phyloP scores from a whole-genome alignment of 139 green algal species.

The Chlamydomonas applanata region DNA sequence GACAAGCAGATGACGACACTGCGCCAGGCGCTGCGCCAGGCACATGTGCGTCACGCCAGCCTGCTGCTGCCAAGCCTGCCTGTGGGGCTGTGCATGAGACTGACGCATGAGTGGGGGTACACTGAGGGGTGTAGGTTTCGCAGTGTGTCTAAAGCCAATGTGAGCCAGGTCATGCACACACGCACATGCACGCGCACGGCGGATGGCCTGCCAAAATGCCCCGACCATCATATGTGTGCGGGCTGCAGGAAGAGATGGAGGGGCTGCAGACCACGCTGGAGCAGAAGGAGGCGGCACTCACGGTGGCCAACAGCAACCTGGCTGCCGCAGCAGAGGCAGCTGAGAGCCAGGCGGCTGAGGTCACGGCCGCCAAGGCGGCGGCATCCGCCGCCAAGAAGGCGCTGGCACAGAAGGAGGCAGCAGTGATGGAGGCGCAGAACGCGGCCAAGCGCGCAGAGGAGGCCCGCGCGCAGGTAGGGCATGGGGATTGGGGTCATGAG shows the following conservation, averaged over 20 bases:
- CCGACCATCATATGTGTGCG: too few species aligned
- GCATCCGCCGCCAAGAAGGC: not conserved
- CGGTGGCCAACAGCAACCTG: conserved; percentile 4
- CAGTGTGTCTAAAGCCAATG: not conserved
- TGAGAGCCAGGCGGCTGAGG: not conserved
- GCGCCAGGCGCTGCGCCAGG: conserved; percentile 22
- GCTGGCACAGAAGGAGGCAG: not conserved
- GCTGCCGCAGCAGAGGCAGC: not conserved
- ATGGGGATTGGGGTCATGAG: too few species aligned
- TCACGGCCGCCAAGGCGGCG: not conserved
- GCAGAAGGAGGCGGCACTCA: conserved; percentile 23
- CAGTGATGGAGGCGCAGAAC: not conserved
- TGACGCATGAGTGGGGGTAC: too few species aligned
- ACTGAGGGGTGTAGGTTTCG: not conserved
- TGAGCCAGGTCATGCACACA: not conserved
- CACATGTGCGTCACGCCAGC: conserved; percentile 34
- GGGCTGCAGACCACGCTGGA: conserved; percentile 22
- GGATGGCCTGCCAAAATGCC: too few species aligned
- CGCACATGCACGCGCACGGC: too few species aligned
- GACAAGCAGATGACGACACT: conserved; percentile 10
- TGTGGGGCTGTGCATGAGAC: not conserved
- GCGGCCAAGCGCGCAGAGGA: not conserved
- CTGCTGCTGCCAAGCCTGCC: not conserved
- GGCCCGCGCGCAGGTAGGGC: too few species aligned
- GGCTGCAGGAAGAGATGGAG: conserved; percentile 35